Percentiles rank a stretch among this genome's conserved stretches.
These are phyloP conservation scores for Fusarium irregulare DNA, from an alignment of 2,329 filamentous ascomycete genomes.

Conservation along the genomic window DNA sequence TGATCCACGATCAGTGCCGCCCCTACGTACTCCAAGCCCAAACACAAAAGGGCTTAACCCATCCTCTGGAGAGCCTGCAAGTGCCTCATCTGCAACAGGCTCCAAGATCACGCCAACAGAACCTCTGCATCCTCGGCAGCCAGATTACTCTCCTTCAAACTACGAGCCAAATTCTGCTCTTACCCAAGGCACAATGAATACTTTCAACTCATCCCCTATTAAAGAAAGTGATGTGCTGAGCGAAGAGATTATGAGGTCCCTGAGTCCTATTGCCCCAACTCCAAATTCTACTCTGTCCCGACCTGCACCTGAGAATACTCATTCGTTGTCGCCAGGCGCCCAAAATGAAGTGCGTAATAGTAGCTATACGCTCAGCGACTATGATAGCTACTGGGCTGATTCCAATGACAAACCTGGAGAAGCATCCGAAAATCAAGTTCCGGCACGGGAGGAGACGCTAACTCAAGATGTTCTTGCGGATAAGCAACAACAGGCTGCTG, in stretches of 20 bases:
- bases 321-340: slow-evolving; percentile 33
- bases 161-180: slow-evolving; percentile 53
- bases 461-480: background rate
- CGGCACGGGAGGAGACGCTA: slow-evolving; percentile 12
- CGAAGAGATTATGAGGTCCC: slow-evolving; percentile 79
- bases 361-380: slow-evolving; percentile 72
- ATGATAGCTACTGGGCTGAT: slow-evolving; percentile 74
- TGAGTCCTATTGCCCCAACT: slow-evolving; percentile 62
- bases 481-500: slow-evolving; percentile 1
- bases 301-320: slow-evolving; percentile 26
- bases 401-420: slow-evolving; percentile 33
- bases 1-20: slow-evolving; percentile 46
- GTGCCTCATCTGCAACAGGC: slow-evolving; percentile 2
- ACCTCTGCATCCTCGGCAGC: slow-evolving; percentile 58
- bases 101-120: slow-evolving; percentile 56
- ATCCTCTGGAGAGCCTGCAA: slow-evolving; percentile 15
- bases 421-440: slow-evolving; percentile 4
- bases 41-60: slow-evolving; percentile 24
- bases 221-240: slow-evolving; percentile 78
- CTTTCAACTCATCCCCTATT: slow-evolving; percentile 63
- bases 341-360: slow-evolving; percentile 60
- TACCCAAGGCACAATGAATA: slow-evolving; percentile 60
- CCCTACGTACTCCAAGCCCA: slow-evolving; percentile 52
- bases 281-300: slow-evolving; percentile 24
- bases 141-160: slow-evolving; percentile 50